Base-by-base conservation (phyloP, 1,284 basidiomycete genomes). In the Microbotryum saponariae region DNA sequence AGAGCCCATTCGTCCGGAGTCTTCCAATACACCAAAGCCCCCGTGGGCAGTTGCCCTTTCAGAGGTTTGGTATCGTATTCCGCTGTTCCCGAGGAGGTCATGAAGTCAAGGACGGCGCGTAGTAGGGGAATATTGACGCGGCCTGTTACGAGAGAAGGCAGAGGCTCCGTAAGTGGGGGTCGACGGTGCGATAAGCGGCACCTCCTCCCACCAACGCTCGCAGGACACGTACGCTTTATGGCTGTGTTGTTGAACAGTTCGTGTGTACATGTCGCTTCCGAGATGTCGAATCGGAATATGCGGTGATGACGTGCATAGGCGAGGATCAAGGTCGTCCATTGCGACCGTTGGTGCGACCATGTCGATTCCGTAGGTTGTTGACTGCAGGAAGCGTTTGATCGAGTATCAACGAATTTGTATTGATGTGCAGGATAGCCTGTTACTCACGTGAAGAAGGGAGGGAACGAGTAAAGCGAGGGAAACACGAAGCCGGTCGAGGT, bases 1-100 rank as follows among this genome's bases (percentile, higher is more conserved):
- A 75, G 70, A 2, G 76, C 79, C 80, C 80, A 81, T 67, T 81
- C 79, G 20, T 78, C 78, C 0, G 80, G 79, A 61, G 76, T 78
- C 31, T 74, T 74, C 81, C 81, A 82, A 65, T 78, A 79, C 14
- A 82, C 64, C 45, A 77, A 72, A 49, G 75, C 78, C 3, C 68
- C 71, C 5, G 68, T 64, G 9, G 72, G 67, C 6, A 50, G 42
- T 29, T 21, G 23, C 3, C 51, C 53, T 25, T 45, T 50, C 12
- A 25, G 1, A 20, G 50, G 50, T 16, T 54, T 51, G 9, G 76
- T 74, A 44, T 77, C 75, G 10, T 75, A 68, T 1, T 70, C 70
- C 16, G 75, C 76, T 46, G 68, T 67, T 9, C 73, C 76, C 74
- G 66, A 52, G 27, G 29, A 53, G 44, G 65, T 59, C 53, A 56